Conservation (phyloP, 768 basidiomycete species). For the Strobilomyces confusus region DNA sequence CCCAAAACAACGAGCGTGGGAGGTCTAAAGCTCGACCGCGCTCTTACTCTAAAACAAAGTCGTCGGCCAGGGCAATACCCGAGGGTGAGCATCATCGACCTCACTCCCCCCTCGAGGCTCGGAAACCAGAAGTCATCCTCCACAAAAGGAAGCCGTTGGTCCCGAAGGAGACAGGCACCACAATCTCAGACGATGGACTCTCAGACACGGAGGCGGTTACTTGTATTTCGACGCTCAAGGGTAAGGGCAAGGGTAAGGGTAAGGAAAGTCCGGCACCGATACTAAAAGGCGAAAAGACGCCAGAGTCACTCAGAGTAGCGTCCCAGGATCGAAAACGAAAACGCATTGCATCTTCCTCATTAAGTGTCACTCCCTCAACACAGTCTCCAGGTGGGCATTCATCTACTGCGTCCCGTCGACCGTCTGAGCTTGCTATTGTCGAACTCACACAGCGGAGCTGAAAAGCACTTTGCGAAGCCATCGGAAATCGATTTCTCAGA, state of each 20-base stretch:
- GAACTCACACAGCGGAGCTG: constrained; percentile 2
- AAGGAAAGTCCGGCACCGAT: constrained; percentile 8
- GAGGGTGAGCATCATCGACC: constrained; percentile 3
- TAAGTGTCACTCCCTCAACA: neutral
- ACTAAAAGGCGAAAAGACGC: constrained; percentile 13
- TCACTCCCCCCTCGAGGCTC: neutral
- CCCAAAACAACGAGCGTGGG: constrained; percentile 15
- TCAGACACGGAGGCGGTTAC: constrained; percentile 1
- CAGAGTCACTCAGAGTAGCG: constrained; percentile 8
- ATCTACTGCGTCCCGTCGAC: constrained; percentile 2
- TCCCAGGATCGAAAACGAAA: constrained; percentile 23
- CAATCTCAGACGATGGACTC: neutral
- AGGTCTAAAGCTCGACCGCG: constrained; percentile 9
- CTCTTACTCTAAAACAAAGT: constrained; percentile 2
- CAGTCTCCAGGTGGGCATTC: constrained; percentile 21
- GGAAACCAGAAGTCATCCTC: constrained; percentile 12
- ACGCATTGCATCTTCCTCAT: constrained; percentile 19
- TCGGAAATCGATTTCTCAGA: constrained; percentile 6
- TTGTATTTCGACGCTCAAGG: constrained; percentile 6
- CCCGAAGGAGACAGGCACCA: neutral
- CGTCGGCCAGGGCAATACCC: neutral
- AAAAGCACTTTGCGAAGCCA: constrained; percentile 8
- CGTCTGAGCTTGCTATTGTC: constrained; percentile 8
- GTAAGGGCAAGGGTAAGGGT: constrained; percentile 21
- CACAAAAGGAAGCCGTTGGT: constrained; percentile 3